Base-by-base conservation (phyloP, 164 flowering plant species). In the Dillenia turbinata region DNA sequence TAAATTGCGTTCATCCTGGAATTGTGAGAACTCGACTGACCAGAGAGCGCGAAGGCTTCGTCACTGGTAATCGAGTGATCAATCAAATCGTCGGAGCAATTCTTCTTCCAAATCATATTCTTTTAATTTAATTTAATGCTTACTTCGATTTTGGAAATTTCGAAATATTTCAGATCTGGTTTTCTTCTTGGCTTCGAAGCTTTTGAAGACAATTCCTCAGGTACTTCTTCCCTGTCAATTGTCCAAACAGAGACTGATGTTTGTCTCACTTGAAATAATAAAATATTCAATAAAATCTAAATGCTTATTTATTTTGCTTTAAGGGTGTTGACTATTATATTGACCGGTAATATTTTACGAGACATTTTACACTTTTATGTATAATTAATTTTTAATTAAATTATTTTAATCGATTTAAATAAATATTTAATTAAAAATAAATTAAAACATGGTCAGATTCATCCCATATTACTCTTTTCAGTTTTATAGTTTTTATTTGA, bases 1-100 rank as follows among this genome's bases (percentile, higher is more conserved):
- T 71, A 11, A 92, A 95, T 58, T 85, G 87, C 56, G 94, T 95
- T 45, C 96, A 95, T 79, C 99, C 99, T 3, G 99, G 99, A 8
- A 71, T 95, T 9, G 97, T 88, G 12, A 71, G 90, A 67, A 95
- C 99, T 52, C 67, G 92, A 47, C 96, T 95, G 64, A 95, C 96
- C n/a, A 79, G 97, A 73, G 97, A 95, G 44, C 85, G 92, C 46
- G 96, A 94, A 77, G 96, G 97, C 61, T n/a, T 89, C 15, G 43
- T 81, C 26, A 92, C 99, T 48, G 98, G 98, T 88, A 8, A 59
- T 52, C 26, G 49, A 33, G 40, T 33, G 40, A 33, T 33, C 40
- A 24, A 47, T 16, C 53, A 14, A 54, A 54, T 49, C 24, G 15
- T 16, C 12, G 5, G 9, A 14, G 43, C 10, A 7, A 43, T n/a